Base-by-base conservation (phyloP, 2,329 filamentous ascomycete species). In the Trichoderma oligosporum region DNA sequence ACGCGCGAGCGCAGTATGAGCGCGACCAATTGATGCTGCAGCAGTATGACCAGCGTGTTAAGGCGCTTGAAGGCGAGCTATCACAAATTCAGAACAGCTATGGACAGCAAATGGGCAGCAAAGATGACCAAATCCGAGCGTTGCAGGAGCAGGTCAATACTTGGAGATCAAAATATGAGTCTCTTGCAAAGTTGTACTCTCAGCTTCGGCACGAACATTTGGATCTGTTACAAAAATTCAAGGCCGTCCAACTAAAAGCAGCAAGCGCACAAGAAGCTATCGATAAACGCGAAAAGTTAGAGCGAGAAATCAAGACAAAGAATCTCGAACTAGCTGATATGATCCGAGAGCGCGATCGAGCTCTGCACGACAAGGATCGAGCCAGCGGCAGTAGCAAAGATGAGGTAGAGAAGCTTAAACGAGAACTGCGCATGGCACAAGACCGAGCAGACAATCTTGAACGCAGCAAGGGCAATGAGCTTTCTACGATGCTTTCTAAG, bases 231-330 rank as follows among this genome's bases (percentile, higher is more conserved):
- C 90, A 96, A 69, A 97, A 95, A 70, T 97, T 96, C 76, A 99
- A 99, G 81, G 81, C 86, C 6, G 89, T 97, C 35, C 95, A 97
- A 72, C 81, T 97, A 62, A 99, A 97, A 79, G 94, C 94, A 1
- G 91, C 93, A 14, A 97, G 92, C 4, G 94, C 94, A 0, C 93
- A 97, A 70, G 94, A 99, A 75, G 94, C 94, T 1, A 96, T 97
- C 62, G 94, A 97, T 57, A 86, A 84, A 65, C 87, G 93, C 7
- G 94, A 99, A 76, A 96, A 95, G 78, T 81, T 99, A 52, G 91
- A 97, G 76, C 88, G 93, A 31, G 94, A 99, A 75, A 88, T 99
- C 71, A 99, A 99, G 82, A 97, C 93, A 27, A 99, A 99, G 83
- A 99, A 99, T 70, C 78, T 99, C n/a, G 94, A 99, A 73, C 76